Conservation (phyloP, 2,329 filamentous ascomycete species). For the Fusarium secorum region DNA sequence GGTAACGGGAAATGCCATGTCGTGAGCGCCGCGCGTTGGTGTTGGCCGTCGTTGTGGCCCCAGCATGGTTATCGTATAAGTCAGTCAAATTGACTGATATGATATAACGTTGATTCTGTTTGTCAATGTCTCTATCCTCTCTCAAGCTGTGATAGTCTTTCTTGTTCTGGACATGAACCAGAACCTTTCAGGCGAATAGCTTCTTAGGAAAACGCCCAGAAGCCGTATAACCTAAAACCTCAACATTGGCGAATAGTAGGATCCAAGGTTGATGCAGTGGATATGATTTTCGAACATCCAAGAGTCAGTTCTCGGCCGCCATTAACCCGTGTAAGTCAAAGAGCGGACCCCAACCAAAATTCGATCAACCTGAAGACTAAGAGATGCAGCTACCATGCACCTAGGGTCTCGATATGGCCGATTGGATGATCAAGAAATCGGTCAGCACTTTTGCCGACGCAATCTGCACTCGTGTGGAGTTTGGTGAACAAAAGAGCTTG, state of each 20-base stretch:
- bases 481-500: conserved; percentile 1
- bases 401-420: conserved; percentile 4
- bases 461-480: conserved; percentile 23
- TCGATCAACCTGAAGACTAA: conserved; percentile 10
- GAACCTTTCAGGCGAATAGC: neutral
- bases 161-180: neutral
- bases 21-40: conserved; percentile 28
- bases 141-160: neutral
- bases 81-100: neutral
- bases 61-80: conserved; percentile 30
- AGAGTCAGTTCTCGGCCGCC: neutral
- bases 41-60: conserved; percentile 32
- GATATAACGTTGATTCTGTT: neutral
- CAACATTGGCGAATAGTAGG: neutral
- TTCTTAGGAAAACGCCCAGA: neutral
- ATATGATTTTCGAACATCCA: neutral
- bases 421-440: conserved; percentile 20
- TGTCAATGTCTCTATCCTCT: neutral
- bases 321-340: conserved; percentile 25
- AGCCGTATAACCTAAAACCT: neutral
- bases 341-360: conserved; percentile 8
- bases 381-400: conserved; percentile 8
- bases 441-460: conserved; percentile 4
- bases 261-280: neutral
- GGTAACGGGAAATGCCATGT: conserved; percentile 22